A percentile compares a stretch with the other conserved stretches of the same genome.
phyloP scores from a whole-genome alignment of 2,329 filamentous ascomycete species.

The Aspergillus felis region DNA sequence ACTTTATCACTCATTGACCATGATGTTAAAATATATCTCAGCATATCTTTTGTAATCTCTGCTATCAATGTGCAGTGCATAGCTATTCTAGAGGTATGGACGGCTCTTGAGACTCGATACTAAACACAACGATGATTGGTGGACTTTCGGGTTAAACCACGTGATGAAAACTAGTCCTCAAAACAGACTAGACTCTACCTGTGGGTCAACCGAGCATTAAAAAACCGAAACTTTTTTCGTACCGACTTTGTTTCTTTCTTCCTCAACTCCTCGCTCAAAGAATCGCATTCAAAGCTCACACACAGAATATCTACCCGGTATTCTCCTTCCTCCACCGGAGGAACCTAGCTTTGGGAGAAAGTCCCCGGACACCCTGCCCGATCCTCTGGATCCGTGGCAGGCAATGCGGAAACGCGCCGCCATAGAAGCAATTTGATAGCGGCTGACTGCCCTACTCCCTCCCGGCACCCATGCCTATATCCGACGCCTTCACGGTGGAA shows the following conservation, averaged over 20 bases:
- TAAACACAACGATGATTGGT: not conserved
- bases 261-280: slow-evolving; percentile 90
- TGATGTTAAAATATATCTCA: not conserved
- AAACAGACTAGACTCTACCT: slow-evolving; percentile 14
- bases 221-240: slow-evolving; percentile 20
- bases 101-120: not conserved
- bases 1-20: not conserved
- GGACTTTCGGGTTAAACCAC: not conserved
- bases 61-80: not conserved
- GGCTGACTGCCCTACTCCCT: slow-evolving; percentile 65
- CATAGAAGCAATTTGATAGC: slow-evolving; percentile 89
- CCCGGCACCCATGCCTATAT: slow-evolving; percentile 44
- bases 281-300: slow-evolving; percentile 99
- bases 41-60: not conserved
- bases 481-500: slow-evolving; percentile 46
- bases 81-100: not conserved
- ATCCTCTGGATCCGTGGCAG: slow-evolving; percentile 36
- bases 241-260: slow-evolving; percentile 37
- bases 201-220: slow-evolving; percentile 14
- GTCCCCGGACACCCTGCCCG: slow-evolving; percentile 87
- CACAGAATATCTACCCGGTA: slow-evolving; percentile 58
- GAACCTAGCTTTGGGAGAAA: slow-evolving; percentile 94
- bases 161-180: slow-evolving; percentile 8
- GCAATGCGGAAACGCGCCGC: slow-evolving; percentile 95
- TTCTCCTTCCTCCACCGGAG: slow-evolving; percentile 33